phyloP scores from a whole-genome alignment of 2,329 filamentous ascomycete genomes.

The Trichophyton benhamiae region DNA sequence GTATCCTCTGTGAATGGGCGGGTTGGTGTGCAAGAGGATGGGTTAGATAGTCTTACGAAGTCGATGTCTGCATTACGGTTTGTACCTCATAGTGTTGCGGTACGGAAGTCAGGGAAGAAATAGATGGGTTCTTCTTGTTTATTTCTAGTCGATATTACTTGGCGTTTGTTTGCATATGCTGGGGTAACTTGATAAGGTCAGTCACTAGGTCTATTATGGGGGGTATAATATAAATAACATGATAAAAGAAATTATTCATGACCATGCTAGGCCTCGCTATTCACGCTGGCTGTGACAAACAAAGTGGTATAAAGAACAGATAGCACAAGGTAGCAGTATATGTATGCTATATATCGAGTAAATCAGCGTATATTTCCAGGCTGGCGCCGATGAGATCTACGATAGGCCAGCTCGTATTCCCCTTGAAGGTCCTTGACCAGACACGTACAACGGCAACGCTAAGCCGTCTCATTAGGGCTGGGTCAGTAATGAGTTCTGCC shows the following conservation, averaged over 20 bases:
- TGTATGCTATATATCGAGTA: constrained; percentile 23
- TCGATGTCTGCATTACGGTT: constrained; percentile 36
- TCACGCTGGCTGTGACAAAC: not conserved
- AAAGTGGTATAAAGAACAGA: not conserved
- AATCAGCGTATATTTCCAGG: constrained; percentile 36
- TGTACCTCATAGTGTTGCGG: constrained; percentile 31
- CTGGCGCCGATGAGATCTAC: constrained; percentile 36
- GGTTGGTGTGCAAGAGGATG: constrained; percentile 10
- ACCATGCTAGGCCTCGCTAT: not conserved
- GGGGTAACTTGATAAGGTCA: no score
- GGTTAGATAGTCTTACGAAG: constrained; percentile 28
- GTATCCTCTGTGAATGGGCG: not conserved
- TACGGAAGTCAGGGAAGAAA: constrained; percentile 13
- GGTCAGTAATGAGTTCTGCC: constrained; percentile 32
- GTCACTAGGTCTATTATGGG: not conserved
- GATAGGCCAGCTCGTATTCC: constrained; percentile 39
- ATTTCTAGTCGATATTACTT: not conserved
- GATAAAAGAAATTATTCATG: not conserved
- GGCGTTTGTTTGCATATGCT: not conserved
- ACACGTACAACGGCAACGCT: constrained; percentile 38
- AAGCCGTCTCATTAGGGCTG: constrained; percentile 33
- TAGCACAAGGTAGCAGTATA: not conserved
- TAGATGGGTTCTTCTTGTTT: not conserved
- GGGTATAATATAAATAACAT: not conserved
- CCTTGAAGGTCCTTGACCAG: constrained; percentile 36